Percentiles rank a stretch among this genome's conserved stretches.
These are phyloP conservation scores for Naganishia friedmannii DNA, from an alignment of 768 basidiomycete genomes.

Conservation along the genomic window DNA sequence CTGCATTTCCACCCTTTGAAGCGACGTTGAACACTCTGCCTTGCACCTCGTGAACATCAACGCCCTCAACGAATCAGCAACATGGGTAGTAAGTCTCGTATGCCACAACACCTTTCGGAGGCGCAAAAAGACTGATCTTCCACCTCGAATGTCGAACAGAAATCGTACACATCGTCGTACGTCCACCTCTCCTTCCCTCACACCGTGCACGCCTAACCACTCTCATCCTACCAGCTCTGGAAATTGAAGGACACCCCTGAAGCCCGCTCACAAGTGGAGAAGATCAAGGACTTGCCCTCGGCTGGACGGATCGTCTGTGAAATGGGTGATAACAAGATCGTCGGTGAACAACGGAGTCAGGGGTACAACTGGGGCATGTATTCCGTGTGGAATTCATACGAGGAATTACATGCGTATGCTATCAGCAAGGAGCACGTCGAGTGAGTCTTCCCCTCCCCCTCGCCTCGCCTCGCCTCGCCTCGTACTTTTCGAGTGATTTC, in stretches of 20 bases:
- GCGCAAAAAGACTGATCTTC: too few relatives aligned
- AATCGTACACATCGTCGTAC: slow-evolving; percentile 30
- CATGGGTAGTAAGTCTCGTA: slow-evolving; percentile 19
- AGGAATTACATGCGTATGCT: slow-evolving; percentile 26
- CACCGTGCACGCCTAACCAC: neutral
- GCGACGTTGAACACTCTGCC: too few relatives aligned
- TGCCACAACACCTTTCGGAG: too few relatives aligned
- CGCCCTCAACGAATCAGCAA: neutral
- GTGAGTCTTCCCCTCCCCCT: slow-evolving; percentile 14
- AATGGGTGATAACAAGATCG: slow-evolving; percentile 12
- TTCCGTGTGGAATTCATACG: slow-evolving; percentile 23
- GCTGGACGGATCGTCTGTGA: slow-evolving; percentile 16
- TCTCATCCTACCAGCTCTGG: slow-evolving; percentile 15
- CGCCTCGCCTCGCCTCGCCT: too few relatives aligned
- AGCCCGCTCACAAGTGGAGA: slow-evolving; percentile 13
- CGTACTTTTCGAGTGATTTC: too few relatives aligned
- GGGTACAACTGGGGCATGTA: slow-evolving; percentile 31
- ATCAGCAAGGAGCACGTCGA: slow-evolving; percentile 28
- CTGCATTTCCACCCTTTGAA: too few relatives aligned
- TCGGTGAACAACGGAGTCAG: slow-evolving; percentile 6
- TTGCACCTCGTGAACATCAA: neutral
- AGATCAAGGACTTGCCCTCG: slow-evolving; percentile 14
- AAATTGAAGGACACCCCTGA: slow-evolving; percentile 26
- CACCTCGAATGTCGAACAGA: slow-evolving; percentile 1
- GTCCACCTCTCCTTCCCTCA: neutral